A percentile compares a stretch with the other conserved stretches of the same genome.
These are phyloP conservation scores for Colletotrichum truncatum DNA, from an alignment of 2,329 filamentous ascomycete genomes.

Conservation along the genomic window DNA sequence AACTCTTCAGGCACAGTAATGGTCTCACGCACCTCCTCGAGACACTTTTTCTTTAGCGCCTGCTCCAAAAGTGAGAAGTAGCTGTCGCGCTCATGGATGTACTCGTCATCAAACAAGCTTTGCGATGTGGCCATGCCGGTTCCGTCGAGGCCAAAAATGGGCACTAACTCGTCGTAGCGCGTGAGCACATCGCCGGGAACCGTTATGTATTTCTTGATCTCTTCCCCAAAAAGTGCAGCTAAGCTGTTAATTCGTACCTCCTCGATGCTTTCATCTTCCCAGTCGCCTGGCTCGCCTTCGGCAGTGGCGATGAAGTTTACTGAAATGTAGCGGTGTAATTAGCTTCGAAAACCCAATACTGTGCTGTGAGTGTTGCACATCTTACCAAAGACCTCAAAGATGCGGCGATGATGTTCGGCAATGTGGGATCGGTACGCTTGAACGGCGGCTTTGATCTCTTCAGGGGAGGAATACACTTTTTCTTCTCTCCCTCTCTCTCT, in stretches of 20 bases:
- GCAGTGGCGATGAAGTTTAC: background rate
- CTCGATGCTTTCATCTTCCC: background rate
- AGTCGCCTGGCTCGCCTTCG: background rate
- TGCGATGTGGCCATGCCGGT: too few species aligned
- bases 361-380: too few species aligned
- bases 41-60: background rate
- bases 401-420: background rate
- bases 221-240: too few species aligned
- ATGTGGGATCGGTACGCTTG: background rate
- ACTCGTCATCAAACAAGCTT: background rate
- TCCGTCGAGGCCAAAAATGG: background rate
- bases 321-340: too few species aligned
- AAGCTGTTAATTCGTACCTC: background rate
- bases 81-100: background rate
- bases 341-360: too few species aligned
- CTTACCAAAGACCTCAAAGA: background rate
- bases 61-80: background rate
- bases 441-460: background rate
- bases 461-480: background rate
- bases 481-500: background rate
- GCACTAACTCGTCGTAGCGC: background rate
- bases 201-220: background rate
- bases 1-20: background rate
- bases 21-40: background rate
- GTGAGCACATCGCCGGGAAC: background rate